Conservation (phyloP, 2,329 filamentous ascomycete species). For the Fusarium sp. region DNA sequence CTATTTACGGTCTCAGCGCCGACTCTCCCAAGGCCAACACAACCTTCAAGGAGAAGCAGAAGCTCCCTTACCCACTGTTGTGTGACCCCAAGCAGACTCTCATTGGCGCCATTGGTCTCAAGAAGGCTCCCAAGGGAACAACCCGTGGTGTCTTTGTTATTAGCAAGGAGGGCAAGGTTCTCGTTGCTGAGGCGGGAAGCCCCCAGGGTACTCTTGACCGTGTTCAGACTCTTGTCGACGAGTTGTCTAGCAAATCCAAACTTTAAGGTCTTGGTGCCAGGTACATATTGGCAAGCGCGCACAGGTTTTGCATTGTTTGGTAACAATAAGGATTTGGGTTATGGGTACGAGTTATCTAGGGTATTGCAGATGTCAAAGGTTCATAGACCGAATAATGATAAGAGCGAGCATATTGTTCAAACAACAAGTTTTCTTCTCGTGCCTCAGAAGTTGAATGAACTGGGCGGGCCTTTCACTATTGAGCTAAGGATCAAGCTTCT, state of each 20-base stretch:
- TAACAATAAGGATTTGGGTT: background rate
- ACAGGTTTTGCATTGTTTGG: background rate
- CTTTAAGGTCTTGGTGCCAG: background rate
- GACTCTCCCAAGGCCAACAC: conserved; percentile 94
- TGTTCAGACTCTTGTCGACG: conserved; percentile 76
- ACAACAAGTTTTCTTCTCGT: background rate
- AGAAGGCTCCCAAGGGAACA: conserved; percentile 84
- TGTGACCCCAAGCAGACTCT: conserved; percentile 82
- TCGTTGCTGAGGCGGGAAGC: conserved; percentile 78
- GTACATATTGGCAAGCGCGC: background rate
- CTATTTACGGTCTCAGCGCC: conserved; percentile 89
- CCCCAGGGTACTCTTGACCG: conserved; percentile 82
- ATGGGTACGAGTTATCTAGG: background rate
- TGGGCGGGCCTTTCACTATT: rapidly evolving
- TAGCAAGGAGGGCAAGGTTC: conserved; percentile 82
- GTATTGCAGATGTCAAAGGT: background rate
- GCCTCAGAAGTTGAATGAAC: background rate
- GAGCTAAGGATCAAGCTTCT: background rate
- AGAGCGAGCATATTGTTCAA: background rate
- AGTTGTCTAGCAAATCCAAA: conserved; percentile 46
- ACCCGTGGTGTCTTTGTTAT: conserved; percentile 89
- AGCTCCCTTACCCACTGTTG: conserved; percentile 86
- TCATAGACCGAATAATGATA: conserved; percentile 19
- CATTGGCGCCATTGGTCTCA: conserved; percentile 88
- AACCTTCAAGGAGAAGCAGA: conserved; percentile 91